Evolutionary conservation across 2,329 filamentous ascomycete genomes (phyloP).

Genomic region (Neonectria magnoliae): DNA sequence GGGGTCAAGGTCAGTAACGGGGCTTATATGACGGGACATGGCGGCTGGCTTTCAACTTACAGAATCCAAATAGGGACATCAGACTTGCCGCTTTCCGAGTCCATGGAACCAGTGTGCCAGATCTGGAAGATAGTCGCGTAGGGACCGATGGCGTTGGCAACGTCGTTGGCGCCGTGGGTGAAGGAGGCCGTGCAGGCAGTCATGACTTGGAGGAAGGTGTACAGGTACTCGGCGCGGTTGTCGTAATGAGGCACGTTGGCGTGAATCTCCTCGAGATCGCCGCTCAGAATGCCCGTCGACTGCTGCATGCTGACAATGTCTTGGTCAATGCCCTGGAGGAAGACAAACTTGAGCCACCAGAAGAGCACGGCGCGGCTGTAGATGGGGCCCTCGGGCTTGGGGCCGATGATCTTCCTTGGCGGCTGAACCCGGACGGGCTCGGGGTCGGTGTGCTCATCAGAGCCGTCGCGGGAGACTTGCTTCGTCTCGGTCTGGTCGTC

Average conservation of each 20-base stretch:
- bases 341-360: conserved; percentile 39
- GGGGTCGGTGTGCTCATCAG: background rate
- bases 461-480: conserved; percentile 16
- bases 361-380: conserved; percentile 30
- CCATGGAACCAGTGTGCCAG: conserved; percentile 61
- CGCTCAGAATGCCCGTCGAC: conserved; percentile 60
- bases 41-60: conserved; percentile 18
- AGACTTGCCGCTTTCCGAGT: conserved; percentile 50
- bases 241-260: conserved; percentile 68
- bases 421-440: conserved; percentile 28
- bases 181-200: conserved; percentile 72
- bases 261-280: conserved; percentile 65
- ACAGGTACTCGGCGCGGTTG: conserved; percentile 66
- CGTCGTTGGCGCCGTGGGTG: conserved; percentile 74
- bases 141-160: conserved; percentile 70
- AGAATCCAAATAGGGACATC: conserved; percentile 70
- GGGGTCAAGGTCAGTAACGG: background rate
- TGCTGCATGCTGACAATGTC: conserved; percentile 42
- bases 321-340: conserved; percentile 42
- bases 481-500: conserved; percentile 40
- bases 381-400: conserved; percentile 31
- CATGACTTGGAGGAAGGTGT: conserved; percentile 69
- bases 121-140: conserved; percentile 71
- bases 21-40: no score
- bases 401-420: conserved; percentile 32